These are phyloP conservation scores for Boletus subluridellus DNA, from an alignment of 1,284 basidiomycete species.

Conservation along the genomic window DNA sequence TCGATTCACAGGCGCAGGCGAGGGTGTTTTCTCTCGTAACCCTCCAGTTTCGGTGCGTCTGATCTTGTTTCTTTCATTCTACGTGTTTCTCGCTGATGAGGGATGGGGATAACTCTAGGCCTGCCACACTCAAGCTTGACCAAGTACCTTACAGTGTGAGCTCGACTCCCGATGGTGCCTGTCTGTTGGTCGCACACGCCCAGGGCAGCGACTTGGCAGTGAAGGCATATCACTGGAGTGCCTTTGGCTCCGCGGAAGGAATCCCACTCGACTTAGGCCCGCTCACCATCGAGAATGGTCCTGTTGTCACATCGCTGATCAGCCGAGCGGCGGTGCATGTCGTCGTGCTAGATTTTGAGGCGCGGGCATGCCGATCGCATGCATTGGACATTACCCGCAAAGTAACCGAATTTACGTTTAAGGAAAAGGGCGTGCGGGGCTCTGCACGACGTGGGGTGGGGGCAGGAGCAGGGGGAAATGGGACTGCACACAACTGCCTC, in stretches of 20 bases:
- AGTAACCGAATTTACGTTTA: conserved; percentile 54
- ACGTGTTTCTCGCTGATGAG: background rate
- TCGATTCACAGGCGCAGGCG: conserved; percentile 41
- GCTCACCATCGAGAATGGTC: background rate
- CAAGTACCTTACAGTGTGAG: conserved; percentile 19
- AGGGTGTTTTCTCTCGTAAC: conserved; percentile 51
- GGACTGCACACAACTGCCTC: conserved; percentile 44
- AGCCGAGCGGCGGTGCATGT: conserved; percentile 43
- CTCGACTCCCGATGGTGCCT: conserved; percentile 53
- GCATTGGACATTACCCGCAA: conserved; percentile 52
- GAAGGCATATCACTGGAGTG: conserved; percentile 26
- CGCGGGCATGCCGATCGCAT: conserved; percentile 38
- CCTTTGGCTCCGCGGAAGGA: conserved; percentile 24
- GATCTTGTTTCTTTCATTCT: background rate
- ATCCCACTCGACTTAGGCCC: conserved; percentile 13
- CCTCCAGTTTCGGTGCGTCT: conserved; percentile 47
- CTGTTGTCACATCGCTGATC: conserved; percentile 44
- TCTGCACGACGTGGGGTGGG: conserved; percentile 20
- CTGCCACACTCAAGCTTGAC: conserved; percentile 21
- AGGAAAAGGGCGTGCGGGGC: conserved; percentile 31
- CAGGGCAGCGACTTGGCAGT: conserved; percentile 14
- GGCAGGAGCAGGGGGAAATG: background rate
- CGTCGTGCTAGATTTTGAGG: conserved; percentile 36
- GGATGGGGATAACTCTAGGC: conserved; percentile 4
- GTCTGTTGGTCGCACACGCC: conserved; percentile 40